Percentiles rank a stretch among this genome's conserved stretches.
phyloP scores from a whole-genome alignment of 306 rosid species.

The Luffa aegyptiaca region DNA sequence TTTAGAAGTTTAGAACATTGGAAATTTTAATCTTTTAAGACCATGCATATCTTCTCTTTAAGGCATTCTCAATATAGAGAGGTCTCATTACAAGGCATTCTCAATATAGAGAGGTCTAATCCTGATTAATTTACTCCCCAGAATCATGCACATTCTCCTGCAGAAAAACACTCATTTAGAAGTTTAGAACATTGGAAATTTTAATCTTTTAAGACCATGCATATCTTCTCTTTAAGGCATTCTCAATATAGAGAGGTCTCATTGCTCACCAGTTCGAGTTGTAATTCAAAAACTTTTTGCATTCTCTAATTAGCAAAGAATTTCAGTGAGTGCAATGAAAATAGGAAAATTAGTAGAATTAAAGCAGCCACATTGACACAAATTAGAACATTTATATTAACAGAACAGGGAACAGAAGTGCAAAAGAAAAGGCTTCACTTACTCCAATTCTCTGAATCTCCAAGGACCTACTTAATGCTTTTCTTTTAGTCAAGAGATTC shows the following conservation, averaged over 20 bases:
- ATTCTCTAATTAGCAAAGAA: slow-evolving; percentile 49
- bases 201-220: neutral
- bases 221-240: neutral
- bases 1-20: neutral
- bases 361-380: neutral
- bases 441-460: slow-evolving; percentile 86
- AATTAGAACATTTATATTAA: neutral
- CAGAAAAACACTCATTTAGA: neutral
- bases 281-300: slow-evolving; percentile 41
- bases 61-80: neutral
- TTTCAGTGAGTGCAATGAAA: slow-evolving; percentile 58
- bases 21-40: neutral
- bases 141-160: neutral
- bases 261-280: slow-evolving; percentile 46
- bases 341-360: neutral
- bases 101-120: too few relatives aligned
- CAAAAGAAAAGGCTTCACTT: slow-evolving; percentile 25
- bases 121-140: neutral
- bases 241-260: neutral
- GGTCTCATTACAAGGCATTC: too few relatives aligned
- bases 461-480: slow-evolving; percentile 62
- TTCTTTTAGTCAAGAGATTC: slow-evolving; percentile 59
- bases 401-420: slow-evolving; percentile 10
- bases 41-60: neutral
- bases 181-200: neutral